Percentiles rank a stretch among this genome's conserved stretches.
Conservation (phyloP, 805 yeast species). For the Ogataea corticis region DNA sequence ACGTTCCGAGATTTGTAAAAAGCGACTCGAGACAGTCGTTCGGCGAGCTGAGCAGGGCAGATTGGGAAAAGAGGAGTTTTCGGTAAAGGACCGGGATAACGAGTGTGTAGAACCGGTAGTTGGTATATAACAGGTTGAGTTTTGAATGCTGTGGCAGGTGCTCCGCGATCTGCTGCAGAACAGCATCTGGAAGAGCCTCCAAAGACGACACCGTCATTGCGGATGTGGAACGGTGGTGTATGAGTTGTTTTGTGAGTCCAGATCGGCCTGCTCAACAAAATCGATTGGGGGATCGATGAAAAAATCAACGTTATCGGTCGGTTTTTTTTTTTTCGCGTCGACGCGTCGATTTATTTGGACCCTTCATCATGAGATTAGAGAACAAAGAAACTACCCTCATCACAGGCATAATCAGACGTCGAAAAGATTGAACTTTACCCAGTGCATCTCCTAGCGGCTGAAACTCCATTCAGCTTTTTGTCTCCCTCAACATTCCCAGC, state of each 20-base stretch:
- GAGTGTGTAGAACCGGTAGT: constrained; percentile 31
- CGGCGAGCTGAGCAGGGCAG: constrained; percentile 32
- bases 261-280: no score
- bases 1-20: constrained; percentile 41
- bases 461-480: no score
- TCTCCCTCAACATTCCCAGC: no score
- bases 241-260: no score
- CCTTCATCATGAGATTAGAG: background rate
- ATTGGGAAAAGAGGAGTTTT: constrained; percentile 36
- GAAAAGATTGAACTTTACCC: no score
- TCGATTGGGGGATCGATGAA: no score
- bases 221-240: no score
- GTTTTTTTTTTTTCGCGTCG: no score
- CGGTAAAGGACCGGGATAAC: constrained; percentile 39
- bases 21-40: constrained; percentile 36
- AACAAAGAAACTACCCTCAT: background rate
- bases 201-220: constrained; percentile 9
- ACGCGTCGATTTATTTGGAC: no score
- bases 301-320: no score
- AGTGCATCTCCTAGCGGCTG: no score
- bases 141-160: constrained; percentile 43
- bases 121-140: constrained; percentile 34
- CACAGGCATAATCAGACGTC: background rate
- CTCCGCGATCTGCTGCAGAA: constrained; percentile 23
- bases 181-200: constrained; percentile 22